A percentile compares a stretch with the other conserved stretches of the same genome.
Evolutionary conservation across 2,329 filamentous ascomycete species (phyloP).

Genomic region (Daldinia sp.): DNA sequence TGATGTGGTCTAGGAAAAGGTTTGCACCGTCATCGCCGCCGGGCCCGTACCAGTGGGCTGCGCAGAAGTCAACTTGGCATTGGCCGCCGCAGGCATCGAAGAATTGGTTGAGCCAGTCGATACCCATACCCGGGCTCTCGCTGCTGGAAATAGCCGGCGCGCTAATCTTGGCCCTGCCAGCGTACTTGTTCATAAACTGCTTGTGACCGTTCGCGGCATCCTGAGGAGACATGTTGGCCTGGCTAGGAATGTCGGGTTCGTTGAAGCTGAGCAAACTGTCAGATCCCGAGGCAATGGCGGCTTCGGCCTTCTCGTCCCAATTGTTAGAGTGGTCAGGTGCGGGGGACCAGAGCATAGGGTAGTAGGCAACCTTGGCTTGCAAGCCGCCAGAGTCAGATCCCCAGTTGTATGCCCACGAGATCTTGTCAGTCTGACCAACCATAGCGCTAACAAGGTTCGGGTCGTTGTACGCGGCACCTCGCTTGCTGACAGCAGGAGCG

Average conservation of each 20-base stretch:
- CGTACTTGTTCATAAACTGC: constrained; percentile 63
- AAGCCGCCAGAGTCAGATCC: constrained; percentile 45
- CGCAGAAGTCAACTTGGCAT: constrained; percentile 68
- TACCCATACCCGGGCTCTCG: constrained; percentile 56
- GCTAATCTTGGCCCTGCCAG: constrained; percentile 62
- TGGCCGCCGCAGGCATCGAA: constrained; percentile 58
- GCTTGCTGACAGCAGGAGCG: constrained; percentile 37
- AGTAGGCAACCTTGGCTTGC: constrained; percentile 59
- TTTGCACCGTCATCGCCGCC: constrained; percentile 52
- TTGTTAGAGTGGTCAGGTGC: constrained; percentile 51
- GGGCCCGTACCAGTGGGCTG: constrained; percentile 70
- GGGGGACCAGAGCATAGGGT: constrained; percentile 73
- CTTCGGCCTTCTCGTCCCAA: constrained; percentile 61
- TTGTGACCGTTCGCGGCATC: constrained; percentile 63
- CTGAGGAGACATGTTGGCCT: constrained; percentile 65
- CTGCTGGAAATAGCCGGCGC: constrained; percentile 71
- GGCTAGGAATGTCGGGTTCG: constrained; percentile 70
- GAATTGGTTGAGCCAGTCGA: constrained; percentile 64
- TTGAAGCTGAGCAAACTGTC: constrained; percentile 73
- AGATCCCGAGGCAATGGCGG: constrained; percentile 62
- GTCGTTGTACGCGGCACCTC: constrained; percentile 49
- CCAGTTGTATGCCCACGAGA: constrained; percentile 49
- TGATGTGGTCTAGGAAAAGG: constrained; percentile 64
- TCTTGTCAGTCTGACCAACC: constrained; percentile 35
- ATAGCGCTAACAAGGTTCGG: constrained; percentile 41